These are phyloP conservation scores for Aspergillus sparsus DNA, from an alignment of 495 filamentous ascomycete species.

Conservation along the genomic window DNA sequence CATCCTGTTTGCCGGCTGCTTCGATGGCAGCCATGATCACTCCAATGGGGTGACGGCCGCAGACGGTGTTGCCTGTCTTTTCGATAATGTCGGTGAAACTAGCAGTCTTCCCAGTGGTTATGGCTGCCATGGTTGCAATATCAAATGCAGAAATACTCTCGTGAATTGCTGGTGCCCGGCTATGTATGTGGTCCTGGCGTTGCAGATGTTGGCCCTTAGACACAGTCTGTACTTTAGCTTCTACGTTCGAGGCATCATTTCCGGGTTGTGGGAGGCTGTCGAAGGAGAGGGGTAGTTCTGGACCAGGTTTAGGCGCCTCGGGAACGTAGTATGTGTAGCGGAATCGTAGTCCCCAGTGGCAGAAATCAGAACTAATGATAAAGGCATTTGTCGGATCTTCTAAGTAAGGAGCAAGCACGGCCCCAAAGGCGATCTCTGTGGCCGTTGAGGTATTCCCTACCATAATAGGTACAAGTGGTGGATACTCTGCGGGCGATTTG, in stretches of 20 bases:
- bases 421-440: conserved; percentile 70
- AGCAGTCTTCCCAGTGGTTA: conserved; percentile 70
- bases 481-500: conserved; percentile 52
- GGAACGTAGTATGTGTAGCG: conserved; percentile 80
- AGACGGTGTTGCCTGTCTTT: conserved; percentile 87
- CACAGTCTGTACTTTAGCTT: conserved; percentile 33
- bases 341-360: conserved; percentile 92
- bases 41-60: conserved; percentile 93
- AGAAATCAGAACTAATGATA: conserved; percentile 91
- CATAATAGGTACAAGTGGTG: conserved; percentile 81
- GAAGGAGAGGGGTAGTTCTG: conserved; percentile 43
- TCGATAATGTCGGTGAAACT: conserved; percentile 67
- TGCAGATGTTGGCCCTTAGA: conserved; percentile 42
- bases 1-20: conserved; percentile 39
- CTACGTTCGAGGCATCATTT: conserved; percentile 26
- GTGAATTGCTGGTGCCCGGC: conserved; percentile 62
- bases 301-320: conserved; percentile 42
- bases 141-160: conserved; percentile 86
- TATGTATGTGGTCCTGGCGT: conserved; percentile 40
- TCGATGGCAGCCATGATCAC: conserved; percentile 90
- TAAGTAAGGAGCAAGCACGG: conserved; percentile 76
- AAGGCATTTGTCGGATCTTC: conserved; percentile 76
- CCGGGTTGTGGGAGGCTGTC: conserved; percentile 44
- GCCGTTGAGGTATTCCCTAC: conserved; percentile 70
- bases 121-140: conserved; percentile 75